These are phyloP conservation scores for Candida tallmaniae DNA, from an alignment of 805 yeast species.

Conservation along the genomic window DNA sequence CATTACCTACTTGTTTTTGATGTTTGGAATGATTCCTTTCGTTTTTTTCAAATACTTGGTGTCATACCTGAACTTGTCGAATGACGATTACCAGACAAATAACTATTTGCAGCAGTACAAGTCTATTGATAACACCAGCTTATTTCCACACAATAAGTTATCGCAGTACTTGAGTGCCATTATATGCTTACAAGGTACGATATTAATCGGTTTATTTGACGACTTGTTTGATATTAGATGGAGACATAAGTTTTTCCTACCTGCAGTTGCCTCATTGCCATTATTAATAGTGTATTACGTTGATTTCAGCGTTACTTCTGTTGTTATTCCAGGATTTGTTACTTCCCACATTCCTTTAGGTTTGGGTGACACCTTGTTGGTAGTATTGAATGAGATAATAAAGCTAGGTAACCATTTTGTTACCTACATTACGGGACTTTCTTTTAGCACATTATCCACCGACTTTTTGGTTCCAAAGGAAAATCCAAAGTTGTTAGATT, in stretches of 20 bases:
- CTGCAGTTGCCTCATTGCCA: constrained; percentile 93
- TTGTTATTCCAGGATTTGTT: constrained; percentile 73
- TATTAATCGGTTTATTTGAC: constrained; percentile 84
- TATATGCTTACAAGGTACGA: constrained; percentile 76
- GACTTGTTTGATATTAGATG: constrained; percentile 94
- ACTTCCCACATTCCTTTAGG: constrained; percentile 23
- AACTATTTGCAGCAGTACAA: constrained; percentile 33
- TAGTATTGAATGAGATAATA: constrained; percentile 17
- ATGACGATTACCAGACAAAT: constrained; percentile 28
- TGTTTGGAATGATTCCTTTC: constrained; percentile 86
- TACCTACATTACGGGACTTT: constrained; percentile 31
- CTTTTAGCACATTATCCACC: constrained; percentile 32
- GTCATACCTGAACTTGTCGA: constrained; percentile 34
- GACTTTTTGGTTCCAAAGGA: constrained; percentile 34
- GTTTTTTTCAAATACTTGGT: constrained; percentile 74
- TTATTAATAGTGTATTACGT: constrained; percentile 85
- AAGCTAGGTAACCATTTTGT: constrained; percentile 27
- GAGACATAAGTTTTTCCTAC: constrained; percentile 95
- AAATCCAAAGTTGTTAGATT: constrained; percentile 54
- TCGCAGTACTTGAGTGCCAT: constrained; percentile 85
- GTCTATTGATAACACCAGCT: constrained; percentile 23
- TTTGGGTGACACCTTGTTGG: constrained; percentile 23
- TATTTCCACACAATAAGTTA: constrained; percentile 77
- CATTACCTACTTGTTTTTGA: constrained; percentile 68
- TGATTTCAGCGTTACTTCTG: constrained; percentile 88